Base-by-base conservation (phyloP, 2,329 filamentous ascomycete genomes). In the Cyphellophora attinorum region DNA sequence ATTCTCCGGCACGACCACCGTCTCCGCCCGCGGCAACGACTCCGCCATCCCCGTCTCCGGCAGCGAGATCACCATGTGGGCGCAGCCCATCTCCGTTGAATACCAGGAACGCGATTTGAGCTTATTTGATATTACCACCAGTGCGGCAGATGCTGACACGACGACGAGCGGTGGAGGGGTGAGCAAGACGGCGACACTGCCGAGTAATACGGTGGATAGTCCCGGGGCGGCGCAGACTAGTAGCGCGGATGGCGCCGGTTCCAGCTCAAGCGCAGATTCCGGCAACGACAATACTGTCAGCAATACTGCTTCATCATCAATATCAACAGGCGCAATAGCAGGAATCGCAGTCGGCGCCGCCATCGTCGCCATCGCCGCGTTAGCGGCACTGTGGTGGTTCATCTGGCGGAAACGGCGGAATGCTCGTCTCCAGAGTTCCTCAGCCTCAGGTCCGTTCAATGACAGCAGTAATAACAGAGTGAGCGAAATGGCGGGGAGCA, bases 61-160 rank as follows among this genome's bases (percentile, higher is more conserved):
- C 2, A 47, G 49, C 6, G 29, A 31, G 6, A 29, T 53, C 14
- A 52, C 50, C 5, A 51, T 51, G 49, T 52, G 48, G 49, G 50
- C 49, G 10, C 47, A 51, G 29, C 45, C 40, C 2, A 34, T 45
- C 17, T 41, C 44, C 6, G 35, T 47, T 5, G 39, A 42, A 16
- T 40, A 38, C 14, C 30, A 39, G 30, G 8, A 31, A 13, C 18
- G 25, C 12, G 41, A 44, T 23, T 17, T 42, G 5, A 30, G 31
- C 19, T 21, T 46, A 8, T 46, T 44, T 18, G 35, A 16, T 16
- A 15, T 34, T 19, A 16, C 30, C 12, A 6, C 35, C 5, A 38
- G 30, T 10, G 21, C 35, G 8, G 21, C 15, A 12, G 12, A 11
- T 11, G 6, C 16, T 11, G n/a, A 29, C 13, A 5, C 5, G 19